Conservation (phyloP, 371 early-diverging fungal genomes). For the Chytridium lagenaria region DNA sequence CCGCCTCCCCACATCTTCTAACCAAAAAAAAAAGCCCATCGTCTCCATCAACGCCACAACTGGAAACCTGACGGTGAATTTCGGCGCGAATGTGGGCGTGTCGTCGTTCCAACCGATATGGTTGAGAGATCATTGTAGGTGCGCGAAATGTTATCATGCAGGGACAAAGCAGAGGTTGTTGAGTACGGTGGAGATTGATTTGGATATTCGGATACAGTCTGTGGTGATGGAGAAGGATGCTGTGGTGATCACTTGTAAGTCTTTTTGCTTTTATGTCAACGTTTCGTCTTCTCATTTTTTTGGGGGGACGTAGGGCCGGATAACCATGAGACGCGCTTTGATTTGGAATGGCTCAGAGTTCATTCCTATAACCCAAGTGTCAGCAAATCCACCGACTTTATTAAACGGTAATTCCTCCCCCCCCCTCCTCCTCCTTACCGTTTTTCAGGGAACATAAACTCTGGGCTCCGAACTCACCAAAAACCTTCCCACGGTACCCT, state of each 20-base stretch:
- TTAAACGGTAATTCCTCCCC: constrained; percentile 51
- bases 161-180: constrained; percentile 81
- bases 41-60: not conserved
- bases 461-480: constrained; percentile 50
- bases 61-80: constrained; percentile 3
- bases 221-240: constrained; percentile 43
- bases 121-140: constrained; percentile 89
- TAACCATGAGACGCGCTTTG: constrained; percentile 66
- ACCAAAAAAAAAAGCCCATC: not conserved
- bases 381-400: constrained; percentile 19
- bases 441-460: constrained; percentile 30
- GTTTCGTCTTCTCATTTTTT: too few relatives aligned
- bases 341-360: constrained; percentile 69
- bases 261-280: constrained; percentile 3
- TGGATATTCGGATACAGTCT: constrained; percentile 65
- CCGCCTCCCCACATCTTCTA: not conserved
- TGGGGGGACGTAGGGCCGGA: constrained; percentile 57
- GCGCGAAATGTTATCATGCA: constrained; percentile 78
- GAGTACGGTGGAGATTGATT: constrained; percentile 73
- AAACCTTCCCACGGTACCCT: constrained; percentile 57
- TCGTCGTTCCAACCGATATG: constrained; percentile 62
- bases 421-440: constrained; percentile 9
- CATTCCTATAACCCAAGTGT: constrained; percentile 75
- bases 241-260: constrained; percentile 30
- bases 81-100: not conserved